A percentile compares a stretch with the other conserved stretches of the same genome.
phyloP scores from a whole-genome alignment of 2,329 filamentous ascomycete species.

The Claviceps sp. region DNA sequence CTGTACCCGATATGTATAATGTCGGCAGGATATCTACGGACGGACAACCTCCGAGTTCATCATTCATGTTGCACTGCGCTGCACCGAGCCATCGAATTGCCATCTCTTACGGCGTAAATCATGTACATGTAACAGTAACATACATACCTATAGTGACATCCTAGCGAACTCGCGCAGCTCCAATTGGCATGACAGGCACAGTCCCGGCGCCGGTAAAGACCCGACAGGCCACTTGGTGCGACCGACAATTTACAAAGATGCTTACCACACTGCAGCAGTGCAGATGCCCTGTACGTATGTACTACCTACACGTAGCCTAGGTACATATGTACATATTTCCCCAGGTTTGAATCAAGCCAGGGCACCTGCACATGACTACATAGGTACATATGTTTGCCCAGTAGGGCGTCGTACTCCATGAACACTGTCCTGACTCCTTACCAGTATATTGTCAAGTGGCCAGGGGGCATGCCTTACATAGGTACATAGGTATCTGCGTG shows the following conservation, averaged over 20 bases:
- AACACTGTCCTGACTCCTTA: neutral
- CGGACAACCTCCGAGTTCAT: no score
- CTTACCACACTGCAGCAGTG: neutral
- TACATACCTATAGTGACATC: no score
- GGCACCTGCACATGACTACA: neutral
- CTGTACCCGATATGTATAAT: no score
- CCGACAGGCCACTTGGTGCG: neutral
- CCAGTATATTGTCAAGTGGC: no score
- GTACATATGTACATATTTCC: neutral
- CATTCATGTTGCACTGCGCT: no score
- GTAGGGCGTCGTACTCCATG: neutral
- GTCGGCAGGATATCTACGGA: no score
- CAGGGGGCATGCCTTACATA: no score
- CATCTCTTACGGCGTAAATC: no score
- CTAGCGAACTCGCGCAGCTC: neutral
- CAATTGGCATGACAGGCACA: neutral
- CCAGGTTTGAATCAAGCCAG: neutral
- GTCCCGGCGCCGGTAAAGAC: neutral
- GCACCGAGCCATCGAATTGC: no score
- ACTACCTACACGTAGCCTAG: no score
- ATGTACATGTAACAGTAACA: no score
- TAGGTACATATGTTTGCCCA: neutral
- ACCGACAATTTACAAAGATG: neutral
- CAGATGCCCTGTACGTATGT: neutral
- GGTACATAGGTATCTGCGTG: no score